Percentiles rank a stretch among this genome's conserved stretches.
Conservation (phyloP, 2,329 filamentous ascomycete genomes). For the Blastomyces emzantsi region DNA sequence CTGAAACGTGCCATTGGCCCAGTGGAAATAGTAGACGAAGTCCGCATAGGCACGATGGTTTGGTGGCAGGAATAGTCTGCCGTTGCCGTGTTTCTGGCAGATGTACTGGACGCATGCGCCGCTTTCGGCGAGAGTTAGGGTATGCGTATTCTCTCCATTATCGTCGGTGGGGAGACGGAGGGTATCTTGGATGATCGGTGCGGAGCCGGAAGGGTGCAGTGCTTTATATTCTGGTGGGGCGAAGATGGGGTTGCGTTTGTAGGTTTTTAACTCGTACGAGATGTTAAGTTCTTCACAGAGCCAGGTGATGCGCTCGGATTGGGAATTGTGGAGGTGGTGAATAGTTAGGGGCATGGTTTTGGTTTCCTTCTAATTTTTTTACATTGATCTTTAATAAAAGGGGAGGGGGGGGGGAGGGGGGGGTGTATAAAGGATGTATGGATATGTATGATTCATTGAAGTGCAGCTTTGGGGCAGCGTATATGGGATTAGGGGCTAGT, state of each 20-base stretch:
- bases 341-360: slow-evolving; percentile 28
- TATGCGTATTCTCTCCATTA: neutral
- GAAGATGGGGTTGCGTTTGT: slow-evolving; percentile 41
- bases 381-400: too few relatives aligned
- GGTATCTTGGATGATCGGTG: slow-evolving; percentile 52
- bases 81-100: slow-evolving; percentile 44
- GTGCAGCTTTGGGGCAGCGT: too few relatives aligned
- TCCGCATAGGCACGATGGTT: slow-evolving; percentile 46
- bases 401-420: too few relatives aligned
- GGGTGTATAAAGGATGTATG: neutral
- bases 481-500: neutral
- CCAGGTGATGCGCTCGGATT: slow-evolving; percentile 57
- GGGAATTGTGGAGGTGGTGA: slow-evolving; percentile 49
- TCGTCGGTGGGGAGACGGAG: slow-evolving; percentile 15
- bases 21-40: slow-evolving; percentile 59
- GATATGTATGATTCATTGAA: neutral
- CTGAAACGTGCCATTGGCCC: slow-evolving; percentile 41
- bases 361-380: neutral
- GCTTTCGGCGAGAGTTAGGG: slow-evolving; percentile 49
- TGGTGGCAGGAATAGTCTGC: slow-evolving; percentile 41
- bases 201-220: slow-evolving; percentile 45
- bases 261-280: slow-evolving; percentile 42
- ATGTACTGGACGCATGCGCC: slow-evolving; percentile 56
- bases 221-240: slow-evolving; percentile 34
- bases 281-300: slow-evolving; percentile 56